Conservation (phyloP, 169 alveolate species). For the Cryptosporidium bovis region DNA sequence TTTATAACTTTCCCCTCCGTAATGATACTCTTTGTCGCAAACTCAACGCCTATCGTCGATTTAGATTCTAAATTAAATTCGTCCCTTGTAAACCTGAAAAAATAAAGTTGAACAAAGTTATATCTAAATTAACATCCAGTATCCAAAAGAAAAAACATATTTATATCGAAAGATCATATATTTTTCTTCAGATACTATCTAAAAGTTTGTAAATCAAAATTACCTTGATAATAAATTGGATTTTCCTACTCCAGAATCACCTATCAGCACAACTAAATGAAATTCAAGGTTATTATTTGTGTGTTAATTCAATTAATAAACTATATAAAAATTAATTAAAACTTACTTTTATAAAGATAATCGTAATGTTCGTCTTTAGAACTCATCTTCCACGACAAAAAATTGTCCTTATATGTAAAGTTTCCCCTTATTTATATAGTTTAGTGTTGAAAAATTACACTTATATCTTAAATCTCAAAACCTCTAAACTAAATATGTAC, state of each 20-base stretch:
- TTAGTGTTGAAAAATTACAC: no score
- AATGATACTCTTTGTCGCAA: conserved; percentile 92
- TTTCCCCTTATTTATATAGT: no score
- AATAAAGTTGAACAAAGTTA: conserved; percentile 42
- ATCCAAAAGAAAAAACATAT: no score
- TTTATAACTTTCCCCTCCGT: conserved; percentile 91
- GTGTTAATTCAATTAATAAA: neutral
- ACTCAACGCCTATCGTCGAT: conserved; percentile 99
- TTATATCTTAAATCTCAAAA: no score
- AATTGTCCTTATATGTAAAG: no score
- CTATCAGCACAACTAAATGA: conserved; percentile 84
- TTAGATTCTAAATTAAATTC: conserved; percentile 94
- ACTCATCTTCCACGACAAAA: conserved; percentile 72
- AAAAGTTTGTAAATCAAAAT: conserved; percentile 1
- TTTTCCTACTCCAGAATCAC: conserved; percentile 97
- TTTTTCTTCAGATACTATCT: neutral
- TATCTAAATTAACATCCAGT: neutral
- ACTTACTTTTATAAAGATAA: conserved; percentile 82
- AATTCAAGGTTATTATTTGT: neutral
- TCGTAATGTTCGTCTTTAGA: conserved; percentile 83
- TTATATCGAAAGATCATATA: neutral
- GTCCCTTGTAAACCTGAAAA: conserved; percentile 92
- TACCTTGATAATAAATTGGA: conserved; percentile 92
- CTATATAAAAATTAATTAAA: neutral
- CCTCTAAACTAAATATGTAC: no score